phyloP scores from a whole-genome alignment of 805 yeast genomes.

The Spathaspora sp. region DNA sequence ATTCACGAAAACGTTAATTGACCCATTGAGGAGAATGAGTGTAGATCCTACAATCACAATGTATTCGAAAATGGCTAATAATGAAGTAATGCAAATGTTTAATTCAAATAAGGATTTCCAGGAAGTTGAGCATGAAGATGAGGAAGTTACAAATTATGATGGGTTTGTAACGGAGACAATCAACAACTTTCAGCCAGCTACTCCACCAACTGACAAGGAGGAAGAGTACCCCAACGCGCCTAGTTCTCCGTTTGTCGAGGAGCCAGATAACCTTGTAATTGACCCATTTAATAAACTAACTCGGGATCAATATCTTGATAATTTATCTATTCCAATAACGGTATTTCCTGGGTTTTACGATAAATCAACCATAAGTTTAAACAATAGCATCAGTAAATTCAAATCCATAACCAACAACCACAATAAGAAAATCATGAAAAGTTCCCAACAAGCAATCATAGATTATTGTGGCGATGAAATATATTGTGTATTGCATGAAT shows the following conservation, averaged over 20 bases:
- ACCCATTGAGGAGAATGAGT: conserved; percentile 48
- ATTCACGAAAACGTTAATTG: conserved; percentile 31
- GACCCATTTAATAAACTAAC: conserved; percentile 44
- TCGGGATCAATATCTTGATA: conserved; percentile 34
- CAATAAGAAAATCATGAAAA: conserved; percentile 33
- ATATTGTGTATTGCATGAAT: conserved; percentile 47
- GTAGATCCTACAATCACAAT: conserved; percentile 77
- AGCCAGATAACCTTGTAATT: conserved; percentile 17
- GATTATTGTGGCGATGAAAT: conserved; percentile 42
- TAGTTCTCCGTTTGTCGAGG: conserved; percentile 49
- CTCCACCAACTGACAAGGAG: conserved; percentile 28
- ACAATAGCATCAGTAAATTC: conserved; percentile 25
- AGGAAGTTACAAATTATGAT: conserved; percentile 24
- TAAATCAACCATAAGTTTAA: conserved; percentile 19
- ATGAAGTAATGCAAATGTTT: conserved; percentile 74
- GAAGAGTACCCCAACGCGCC: conserved; percentile 16
- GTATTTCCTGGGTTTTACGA: conserved; percentile 29
- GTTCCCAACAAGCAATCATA: conserved; percentile 37
- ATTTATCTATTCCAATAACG: conserved; percentile 31
- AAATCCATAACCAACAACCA: conserved; percentile 31
- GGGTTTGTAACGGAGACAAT: conserved; percentile 52
- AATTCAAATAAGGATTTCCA: conserved; percentile 35
- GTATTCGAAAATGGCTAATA: conserved; percentile 69
- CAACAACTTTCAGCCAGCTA: conserved; percentile 4
- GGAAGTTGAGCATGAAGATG: conserved; percentile 17